Base-by-base conservation (phyloP, 805 yeast species). In the Scheffersomyces spartinae region DNA sequence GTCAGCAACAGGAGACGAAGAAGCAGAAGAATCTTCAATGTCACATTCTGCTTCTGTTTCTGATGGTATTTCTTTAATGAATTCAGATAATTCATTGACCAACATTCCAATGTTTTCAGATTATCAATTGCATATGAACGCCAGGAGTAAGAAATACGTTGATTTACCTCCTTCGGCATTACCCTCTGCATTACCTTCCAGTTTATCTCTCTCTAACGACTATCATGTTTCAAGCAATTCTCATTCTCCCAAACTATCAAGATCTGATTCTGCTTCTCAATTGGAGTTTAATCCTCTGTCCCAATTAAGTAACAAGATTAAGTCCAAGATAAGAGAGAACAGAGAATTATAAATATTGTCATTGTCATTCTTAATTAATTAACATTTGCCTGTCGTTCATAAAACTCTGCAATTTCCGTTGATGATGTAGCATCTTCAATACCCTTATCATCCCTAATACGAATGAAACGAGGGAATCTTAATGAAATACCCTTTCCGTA, bases 381-480 rank as follows among this genome's bases (percentile, higher is more conserved):
- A 7, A 56, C 28, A 33, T 39, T 52, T 1, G 76, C 72, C 49
- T 85, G 96, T 26, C 73, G 63, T 39, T 74, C 75, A 46, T 84
- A 86, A 44, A 86, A 71, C 40, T 85, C 94, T 5, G 81, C 70
- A 10, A 86, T 73, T 51, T 85, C 93, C 13, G 79, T 79, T 17
- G 91, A 73, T 1, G 77, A 68, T 0, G 96, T 86, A 3, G 94
- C 88, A 45, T 86, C 94, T 39, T 82, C 91, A 1, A 78, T 68
- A 0, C 68, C 68, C 47, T 86, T 86, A 43, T 86, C 97, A 21
- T 84, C 95, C 45, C 97, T 66, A 12, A 80, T 60, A 29, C 93
- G 61, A 2, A 86, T 44, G 36, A 86, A 85, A 36, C 97, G 60
- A 2, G 97, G 97, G 43, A 86, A 86, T 39, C 97, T 60, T 29